Evolutionary conservation across 768 basidiomycete genomes (phyloP), one percentile per base, ranked within the genome.

Genomic region (Stropharia rugosoannulata): DNA sequence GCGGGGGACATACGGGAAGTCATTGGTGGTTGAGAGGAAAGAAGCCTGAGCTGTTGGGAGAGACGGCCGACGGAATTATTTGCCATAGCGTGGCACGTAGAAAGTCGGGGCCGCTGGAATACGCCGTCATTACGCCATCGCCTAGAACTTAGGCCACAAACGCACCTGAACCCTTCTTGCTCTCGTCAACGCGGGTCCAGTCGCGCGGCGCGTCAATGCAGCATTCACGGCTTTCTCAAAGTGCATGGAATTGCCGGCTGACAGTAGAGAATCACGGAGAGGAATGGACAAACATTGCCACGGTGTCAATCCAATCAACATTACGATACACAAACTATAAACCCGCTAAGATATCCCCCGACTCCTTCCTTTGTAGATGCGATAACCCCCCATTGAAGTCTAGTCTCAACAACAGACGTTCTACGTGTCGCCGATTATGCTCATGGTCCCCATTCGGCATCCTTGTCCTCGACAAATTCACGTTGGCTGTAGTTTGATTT

Each of bases 341-440:
- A 58, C 74, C 73, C 52, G 64, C 74, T 45, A 82, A 69, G 60
- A 81, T 79, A 61, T 80, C 75, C 16, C 59, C 68, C 15, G 64
- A 58, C 53, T 52, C 42, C 63, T 64, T 59, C 61, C 65, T 68
- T 39, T 71, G 69, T 11, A 77, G 75, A 32, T 75, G 81, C 13
- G 89, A 89, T 59, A 90, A 83, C 44, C 78, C 82, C 11, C 87
- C 90, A 62, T 93, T 94, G 67, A 94, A 90, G 70, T 96, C 94
- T 11, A 96, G 72, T 38, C 91, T 81, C 32, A 96, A 75, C 40
- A 95, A 68, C 53, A 96, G 67, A 19, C 92, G 81, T 67, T 96
- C 94, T 10, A 95, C 81, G 66, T 91, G 91, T 59, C 92, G 78
- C 40, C 88, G 79, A 51, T 88, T 87, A 51, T 88, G 81, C 43